Evolutionary conservation across 108 stramenopile species (phyloP), one percentile per base, ranked within the genome.

Genomic region (Skeletonema marinoi): DNA sequence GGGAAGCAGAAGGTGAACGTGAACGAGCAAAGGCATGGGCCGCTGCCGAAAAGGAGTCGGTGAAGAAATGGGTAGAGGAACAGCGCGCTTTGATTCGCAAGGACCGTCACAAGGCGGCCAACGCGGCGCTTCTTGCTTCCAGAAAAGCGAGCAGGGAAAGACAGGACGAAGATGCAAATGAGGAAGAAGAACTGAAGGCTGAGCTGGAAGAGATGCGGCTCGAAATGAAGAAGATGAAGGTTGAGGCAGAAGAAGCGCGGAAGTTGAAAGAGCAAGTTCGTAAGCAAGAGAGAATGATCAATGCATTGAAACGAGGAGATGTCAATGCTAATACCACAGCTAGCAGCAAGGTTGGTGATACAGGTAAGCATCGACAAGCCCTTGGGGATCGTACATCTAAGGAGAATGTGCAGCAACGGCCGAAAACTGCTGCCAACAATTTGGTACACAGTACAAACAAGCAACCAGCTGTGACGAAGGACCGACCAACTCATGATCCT

Each of bases 151-250:
- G 66, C 13, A 70, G 66, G 41, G 68, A 19, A 36, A 56, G 38
- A 51, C 17, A 50, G 12, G 48, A 67, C 12, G 66, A 69, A 32
- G 42, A 74, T 42, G 12, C 2, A 19, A 25, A 32, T 30, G 44
- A 36, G 13, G 1, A 48, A 44, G 61, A 60, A 17, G 78, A 36
- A 1, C 31, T 91, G 50, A 84, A 90, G 16, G 80, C 89, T 7
- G 73, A 81, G 59, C 63, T 95, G 65, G 90, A 90, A 60, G 75
- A 87, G 48, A 84, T 95, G 36, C 80, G 86, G 32, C 60, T 90
- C 13, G 78, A 84, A 63, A 73, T 95, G 32, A 84, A 88, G 46
- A 90, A 90, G 36, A 87, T 89, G 10, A 90, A 87, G 25, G 87
- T 46, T 14, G 74, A 74, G 56, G 78, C 87, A 4, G 61, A 32